Evolutionary conservation across 768 basidiomycete species (phyloP), one percentile per base, ranked within the genome.

Genomic region (Melanogaster broomeanus): DNA sequence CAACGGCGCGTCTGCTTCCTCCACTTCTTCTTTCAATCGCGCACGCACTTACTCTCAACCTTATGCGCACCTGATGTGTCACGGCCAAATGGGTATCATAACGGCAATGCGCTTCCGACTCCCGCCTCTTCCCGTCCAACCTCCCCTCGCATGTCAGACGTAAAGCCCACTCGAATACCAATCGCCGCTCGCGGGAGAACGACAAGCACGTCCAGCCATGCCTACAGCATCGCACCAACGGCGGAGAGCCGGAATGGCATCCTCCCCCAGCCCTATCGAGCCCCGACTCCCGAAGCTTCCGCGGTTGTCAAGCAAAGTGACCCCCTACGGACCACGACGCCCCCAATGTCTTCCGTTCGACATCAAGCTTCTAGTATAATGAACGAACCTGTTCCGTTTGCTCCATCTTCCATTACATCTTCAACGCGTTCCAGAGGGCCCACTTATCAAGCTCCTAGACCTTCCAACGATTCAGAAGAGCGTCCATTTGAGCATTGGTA

Each of bases 401-500:
- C 73, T 18, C 65, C 80, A 0, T 61, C 69, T 54, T 73, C 75
- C 19, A 62, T 74, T 46, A 73, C 74, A 24, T 76, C 78, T 22
- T 79, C 83, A 10, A 67, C 73, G 53, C 68, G 71, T 37, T 64
- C 66, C 9, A 61, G 62, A 49, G 51, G 51, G 3, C 63, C 71
- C 39, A 1, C 42, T 21, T 46, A 46, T 39, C 16, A 45, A 33
- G 72, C 74, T n/a, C 65, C 77, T 5, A 78, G 89, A 39, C 71
- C 77, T 12, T 89, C 88, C 5, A 78, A 72, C 22, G 89, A 92
- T 21, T 90, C 88, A 6, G 89, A 90, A 54, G 90, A 93, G 63
- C 80, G 81, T 13, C 90, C 90, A 0, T 93, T 86, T 53, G 89
- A 93, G 60, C 90, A 93, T 61, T 93, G 90, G 90, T 93, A 93